Evolutionary conservation across 73 alveolate species (phyloP).

Genomic region (Paramecium caudatum): DNA sequence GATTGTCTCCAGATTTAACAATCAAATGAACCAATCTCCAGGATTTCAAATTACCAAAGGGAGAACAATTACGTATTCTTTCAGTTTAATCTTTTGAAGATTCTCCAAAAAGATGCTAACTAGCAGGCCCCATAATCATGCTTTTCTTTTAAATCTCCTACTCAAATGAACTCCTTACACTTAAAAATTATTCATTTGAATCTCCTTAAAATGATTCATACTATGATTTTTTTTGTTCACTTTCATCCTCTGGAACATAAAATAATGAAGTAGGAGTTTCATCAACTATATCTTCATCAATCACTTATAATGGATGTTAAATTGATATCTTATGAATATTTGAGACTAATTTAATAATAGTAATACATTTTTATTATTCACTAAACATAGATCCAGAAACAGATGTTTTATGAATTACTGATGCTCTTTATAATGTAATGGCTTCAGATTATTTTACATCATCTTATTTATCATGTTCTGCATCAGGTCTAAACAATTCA

Average conservation of each 20-base stretch:
- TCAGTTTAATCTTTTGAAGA: constrained; percentile 54
- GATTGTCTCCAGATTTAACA: constrained; percentile 83
- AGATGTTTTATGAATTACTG: neutral
- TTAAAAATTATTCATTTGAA: neutral
- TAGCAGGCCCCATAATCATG: neutral
- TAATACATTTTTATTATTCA: neutral
- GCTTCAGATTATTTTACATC: constrained; percentile 21
- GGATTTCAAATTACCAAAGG: constrained; percentile 69
- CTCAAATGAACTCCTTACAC: constrained; percentile 15
- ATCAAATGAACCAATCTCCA: constrained; percentile 74
- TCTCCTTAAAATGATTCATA: constrained; percentile 4
- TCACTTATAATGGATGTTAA: neutral
- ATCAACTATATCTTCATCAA: constrained; percentile 32
- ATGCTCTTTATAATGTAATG: neutral
- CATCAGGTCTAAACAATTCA: constrained; percentile 84
- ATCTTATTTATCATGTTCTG: constrained; percentile 29
- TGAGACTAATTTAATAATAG: neutral
- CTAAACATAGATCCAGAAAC: neutral
- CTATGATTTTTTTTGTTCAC: neutral
- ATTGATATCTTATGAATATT: neutral
- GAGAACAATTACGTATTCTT: constrained; percentile 58
- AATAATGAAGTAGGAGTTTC: constrained; percentile 48
- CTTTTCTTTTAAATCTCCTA: neutral
- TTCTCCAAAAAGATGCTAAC: constrained; percentile 66
- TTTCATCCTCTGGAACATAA: neutral